Conservation (phyloP, 2,329 filamentous ascomycete species). For the Pseudogymnoascus pannorum region DNA sequence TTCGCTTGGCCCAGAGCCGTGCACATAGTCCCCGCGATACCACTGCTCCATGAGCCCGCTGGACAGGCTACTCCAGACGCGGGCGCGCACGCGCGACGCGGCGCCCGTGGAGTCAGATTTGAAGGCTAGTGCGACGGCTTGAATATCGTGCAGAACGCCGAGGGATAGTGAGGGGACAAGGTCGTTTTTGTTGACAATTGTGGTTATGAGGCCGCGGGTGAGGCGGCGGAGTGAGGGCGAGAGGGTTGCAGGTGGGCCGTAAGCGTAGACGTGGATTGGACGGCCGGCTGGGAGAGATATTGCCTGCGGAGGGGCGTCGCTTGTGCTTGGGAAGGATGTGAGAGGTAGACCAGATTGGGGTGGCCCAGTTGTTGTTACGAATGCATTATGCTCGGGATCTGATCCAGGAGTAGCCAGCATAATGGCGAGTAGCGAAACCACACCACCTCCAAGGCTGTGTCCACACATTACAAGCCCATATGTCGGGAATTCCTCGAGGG, state of each 20-base stretch:
- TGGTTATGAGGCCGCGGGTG: conserved; percentile 68
- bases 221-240: conserved; percentile 61
- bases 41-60: conserved; percentile 55
- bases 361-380: conserved; percentile 50
- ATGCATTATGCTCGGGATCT: conserved; percentile 38
- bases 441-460: conserved; percentile 48
- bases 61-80: conserved; percentile 59
- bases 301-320: conserved; percentile 21
- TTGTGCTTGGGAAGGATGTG: conserved; percentile 42
- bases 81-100: conserved; percentile 57
- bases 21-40: conserved; percentile 39
- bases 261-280: conserved; percentile 72
- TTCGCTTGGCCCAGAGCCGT: conserved; percentile 31
- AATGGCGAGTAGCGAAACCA: conserved; percentile 47
- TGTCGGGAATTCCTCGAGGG: conserved; percentile 45
- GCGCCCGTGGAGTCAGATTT: conserved; percentile 63
- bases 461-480: conserved; percentile 50
- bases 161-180: conserved; percentile 67
- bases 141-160: conserved; percentile 67
- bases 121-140: conserved; percentile 64
- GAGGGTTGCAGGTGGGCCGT: conserved; percentile 67
- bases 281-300: conserved; percentile 57
- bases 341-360: conserved; percentile 37
- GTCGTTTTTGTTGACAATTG: conserved; percentile 64
- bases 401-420: conserved; percentile 44